phyloP scores from a whole-genome alignment of 495 filamentous ascomycete species.

The Neurospora africana region DNA sequence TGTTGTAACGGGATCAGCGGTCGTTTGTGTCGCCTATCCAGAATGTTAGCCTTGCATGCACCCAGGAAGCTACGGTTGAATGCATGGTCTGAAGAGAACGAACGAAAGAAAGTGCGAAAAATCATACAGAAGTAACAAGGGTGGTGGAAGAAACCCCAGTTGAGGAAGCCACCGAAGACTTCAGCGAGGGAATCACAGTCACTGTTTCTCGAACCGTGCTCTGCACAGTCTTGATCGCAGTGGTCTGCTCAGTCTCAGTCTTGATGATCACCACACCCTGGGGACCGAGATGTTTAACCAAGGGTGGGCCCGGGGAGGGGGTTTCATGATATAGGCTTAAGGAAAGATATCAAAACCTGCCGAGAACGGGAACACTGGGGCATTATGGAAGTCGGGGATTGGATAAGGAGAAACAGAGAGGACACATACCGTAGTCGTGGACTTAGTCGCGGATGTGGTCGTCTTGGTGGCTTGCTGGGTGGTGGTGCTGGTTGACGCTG shows the following conservation, averaged over 20 bases:
- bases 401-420: not conserved
- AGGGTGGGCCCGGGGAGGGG: not conserved
- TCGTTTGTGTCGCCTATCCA: not conserved
- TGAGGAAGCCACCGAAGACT: constrained; percentile 12
- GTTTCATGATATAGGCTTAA: not conserved
- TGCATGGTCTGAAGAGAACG: not conserved
- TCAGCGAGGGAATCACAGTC: constrained; percentile 7
- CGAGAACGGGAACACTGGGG: not conserved
- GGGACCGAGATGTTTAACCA: not conserved
- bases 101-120: not conserved
- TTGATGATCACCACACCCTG: not conserved
- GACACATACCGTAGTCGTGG: constrained; percentile 13
- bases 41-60: not conserved
- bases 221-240: constrained; percentile 24
- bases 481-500: constrained; percentile 3
- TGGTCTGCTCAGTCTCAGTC: constrained; percentile 16
- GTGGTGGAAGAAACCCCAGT: constrained; percentile 2
- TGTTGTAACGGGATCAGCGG: constrained; percentile 7
- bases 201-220: constrained; percentile 23
- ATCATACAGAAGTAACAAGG: constrained; percentile 23
- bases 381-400: not conserved
- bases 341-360: not conserved
- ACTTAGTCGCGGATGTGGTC: not conserved
- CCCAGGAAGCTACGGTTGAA: not conserved
- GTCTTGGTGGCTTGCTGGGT: not conserved